Evolutionary conservation across 169 alveolate species (phyloP).

Genomic region (Prorocentrum cordatum): DNA sequence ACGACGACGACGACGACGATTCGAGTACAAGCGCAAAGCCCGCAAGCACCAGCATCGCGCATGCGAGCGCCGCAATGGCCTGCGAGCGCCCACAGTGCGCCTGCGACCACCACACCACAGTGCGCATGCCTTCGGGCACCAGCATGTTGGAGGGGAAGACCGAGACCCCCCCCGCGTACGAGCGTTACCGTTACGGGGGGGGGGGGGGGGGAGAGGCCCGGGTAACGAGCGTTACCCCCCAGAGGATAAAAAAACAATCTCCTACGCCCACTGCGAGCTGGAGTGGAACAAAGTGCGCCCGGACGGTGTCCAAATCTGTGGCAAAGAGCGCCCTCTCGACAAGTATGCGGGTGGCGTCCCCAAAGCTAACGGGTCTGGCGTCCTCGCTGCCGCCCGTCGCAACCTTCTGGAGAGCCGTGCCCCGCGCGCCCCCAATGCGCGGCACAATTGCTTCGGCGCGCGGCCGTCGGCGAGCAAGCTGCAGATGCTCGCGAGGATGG

Average conservation of each 20-base stretch:
- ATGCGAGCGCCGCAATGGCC: no score
- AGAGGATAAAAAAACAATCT: no score
- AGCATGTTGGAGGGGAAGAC: no score
- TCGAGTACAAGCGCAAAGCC: no score
- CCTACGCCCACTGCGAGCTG: conserved; percentile 40
- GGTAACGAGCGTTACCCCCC: no score
- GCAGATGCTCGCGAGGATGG: neutral
- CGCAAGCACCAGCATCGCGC: no score
- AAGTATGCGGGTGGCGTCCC: neutral
- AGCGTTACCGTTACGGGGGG: no score
- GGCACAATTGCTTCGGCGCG: neutral
- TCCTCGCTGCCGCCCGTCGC: neutral
- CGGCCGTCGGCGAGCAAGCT: neutral
- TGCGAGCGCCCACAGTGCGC: no score
- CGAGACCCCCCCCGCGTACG: no score
- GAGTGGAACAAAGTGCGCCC: neutral
- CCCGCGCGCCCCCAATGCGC: neutral
- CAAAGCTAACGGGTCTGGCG: neutral
- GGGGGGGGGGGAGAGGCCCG: no score
- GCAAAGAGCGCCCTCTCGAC: conserved; percentile 6
- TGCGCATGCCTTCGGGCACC: no score
- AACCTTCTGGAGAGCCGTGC: neutral
- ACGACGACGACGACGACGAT: no score
- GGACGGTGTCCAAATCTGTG: neutral
- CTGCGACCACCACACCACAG: neutral